phyloP scores from a whole-genome alignment of 208 protist genomes.

The Trypanosoma mega region DNA sequence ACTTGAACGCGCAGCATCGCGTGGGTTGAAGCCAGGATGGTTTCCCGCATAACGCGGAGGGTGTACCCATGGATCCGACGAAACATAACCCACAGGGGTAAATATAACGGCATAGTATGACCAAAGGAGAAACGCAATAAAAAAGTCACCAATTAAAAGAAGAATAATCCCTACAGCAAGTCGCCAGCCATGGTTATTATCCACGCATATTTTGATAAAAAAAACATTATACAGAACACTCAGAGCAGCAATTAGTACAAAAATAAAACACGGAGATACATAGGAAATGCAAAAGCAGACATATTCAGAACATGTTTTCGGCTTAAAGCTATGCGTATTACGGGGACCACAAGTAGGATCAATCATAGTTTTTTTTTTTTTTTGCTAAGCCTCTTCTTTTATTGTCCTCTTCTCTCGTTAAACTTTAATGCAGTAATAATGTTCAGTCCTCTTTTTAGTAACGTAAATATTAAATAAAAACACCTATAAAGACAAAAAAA shows the following conservation, averaged over 20 bases:
- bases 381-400: neutral
- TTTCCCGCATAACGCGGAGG: conserved; percentile 30
- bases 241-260: conserved; percentile 38
- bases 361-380: neutral
- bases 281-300: conserved; percentile 58
- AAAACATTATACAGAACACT: conserved; percentile 31
- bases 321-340: conserved; percentile 32
- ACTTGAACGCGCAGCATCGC: neutral
- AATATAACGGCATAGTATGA: conserved; percentile 49
- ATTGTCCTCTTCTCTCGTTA: neutral
- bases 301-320: conserved; percentile 24
- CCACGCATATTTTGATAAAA: conserved; percentile 32
- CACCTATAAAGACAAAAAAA: no score
- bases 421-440: neutral
- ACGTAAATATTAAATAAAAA: neutral
- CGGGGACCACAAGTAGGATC: neutral
- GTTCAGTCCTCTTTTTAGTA: neutral
- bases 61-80: conserved; percentile 40
- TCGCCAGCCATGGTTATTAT: conserved; percentile 35
- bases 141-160: conserved; percentile 29
- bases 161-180: conserved; percentile 41
- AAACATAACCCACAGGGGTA: conserved; percentile 59
- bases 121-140: conserved; percentile 27
- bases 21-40: neutral
- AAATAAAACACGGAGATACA: conserved; percentile 31